Base-by-base conservation (phyloP, 164 flowering plant genomes). In the Santalum album region DNA sequence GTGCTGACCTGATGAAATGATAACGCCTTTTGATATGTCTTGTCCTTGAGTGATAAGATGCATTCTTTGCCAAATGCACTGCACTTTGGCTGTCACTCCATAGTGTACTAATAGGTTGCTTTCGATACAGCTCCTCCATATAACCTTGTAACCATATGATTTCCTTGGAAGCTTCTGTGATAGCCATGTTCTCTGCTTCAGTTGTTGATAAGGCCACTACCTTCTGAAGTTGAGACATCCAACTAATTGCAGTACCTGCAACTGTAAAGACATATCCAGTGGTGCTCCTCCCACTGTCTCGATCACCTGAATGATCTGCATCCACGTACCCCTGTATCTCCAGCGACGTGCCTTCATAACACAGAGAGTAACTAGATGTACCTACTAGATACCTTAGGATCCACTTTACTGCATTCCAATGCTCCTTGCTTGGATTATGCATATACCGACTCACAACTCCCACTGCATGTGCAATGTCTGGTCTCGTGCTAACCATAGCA, bases 41-140 rank as follows among this genome's bases (percentile, higher is more conserved):
- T 43, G 47, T 43, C 16, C 47, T 43, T 5, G 47, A 17, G 21
- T 43, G 47, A 15, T 5, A 43, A 3, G 21, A 6, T 3, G 47
- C 4, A 20, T 43, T 43, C 47, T 43, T 43, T 17, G 47, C 47
- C 18, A 43, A 15, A 20, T 43, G 47, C 6, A 43, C 14, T 15
- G 47, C 47, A 43, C 47, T 43, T 15, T 43, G 47, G 16, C 47
- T 43, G 21, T 43, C 47, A 43, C 47, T 43, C 4, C 6, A 43
- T 17, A 43, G 47, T 5, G 14, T 3, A 43, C 47, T 17, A 4
- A 5, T 43, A 3, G 6, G 7, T 43, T 43, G 47, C 9, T 6
- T 43, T 3, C 6, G 14, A 6, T 15, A 6, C 21, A 43, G 21
- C 21, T 43, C 47, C 16, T 6, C 16, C 16, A 43, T 6, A 5